Conservation (phyloP, 1,139 yeast genomes). For the Kazachstania sp. region DNA sequence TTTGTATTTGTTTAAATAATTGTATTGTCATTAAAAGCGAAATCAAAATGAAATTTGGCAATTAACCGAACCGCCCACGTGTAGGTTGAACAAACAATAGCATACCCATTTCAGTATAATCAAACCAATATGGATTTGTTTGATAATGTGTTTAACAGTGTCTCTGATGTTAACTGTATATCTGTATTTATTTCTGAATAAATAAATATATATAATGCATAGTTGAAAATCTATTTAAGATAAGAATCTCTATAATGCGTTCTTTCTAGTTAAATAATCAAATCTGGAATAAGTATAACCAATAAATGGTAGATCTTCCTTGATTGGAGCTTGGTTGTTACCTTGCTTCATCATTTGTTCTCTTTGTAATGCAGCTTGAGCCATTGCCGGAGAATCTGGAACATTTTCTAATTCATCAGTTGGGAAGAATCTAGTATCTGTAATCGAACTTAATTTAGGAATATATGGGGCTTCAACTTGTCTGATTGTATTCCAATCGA, state of each 20-base stretch:
- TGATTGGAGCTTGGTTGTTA: conserved; percentile 35
- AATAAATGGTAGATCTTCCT: conserved; percentile 89
- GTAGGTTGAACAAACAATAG: too few species aligned
- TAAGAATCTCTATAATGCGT: conserved; percentile 46
- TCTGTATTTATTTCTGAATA: too few species aligned
- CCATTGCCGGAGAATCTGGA: conserved; percentile 84
- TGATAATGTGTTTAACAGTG: too few species aligned
- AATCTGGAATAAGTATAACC: conserved; percentile 94
- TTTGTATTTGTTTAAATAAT: too few species aligned
- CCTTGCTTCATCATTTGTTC: conserved; percentile 33
- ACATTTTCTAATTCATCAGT: conserved; percentile 93
- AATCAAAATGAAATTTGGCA: too few species aligned
- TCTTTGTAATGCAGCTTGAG: conserved; percentile 57
- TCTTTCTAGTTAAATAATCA: conserved; percentile 81
- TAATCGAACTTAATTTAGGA: conserved; percentile 73
- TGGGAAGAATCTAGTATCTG: conserved; percentile 97
- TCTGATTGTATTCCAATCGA: conserved; percentile 83
- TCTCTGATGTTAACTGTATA: too few species aligned
- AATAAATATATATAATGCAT: not conserved
- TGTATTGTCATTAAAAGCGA: too few species aligned
- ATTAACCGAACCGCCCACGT: too few species aligned
- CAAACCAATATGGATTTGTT: too few species aligned
- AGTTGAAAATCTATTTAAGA: not conserved
- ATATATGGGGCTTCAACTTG: conserved; percentile 94
- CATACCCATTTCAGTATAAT: too few species aligned